Evolutionary conservation across 176 grass and related monocot genomes (phyloP), one percentile per base, ranked within the genome.

Genomic region (Panicum miliaceum): DNA sequence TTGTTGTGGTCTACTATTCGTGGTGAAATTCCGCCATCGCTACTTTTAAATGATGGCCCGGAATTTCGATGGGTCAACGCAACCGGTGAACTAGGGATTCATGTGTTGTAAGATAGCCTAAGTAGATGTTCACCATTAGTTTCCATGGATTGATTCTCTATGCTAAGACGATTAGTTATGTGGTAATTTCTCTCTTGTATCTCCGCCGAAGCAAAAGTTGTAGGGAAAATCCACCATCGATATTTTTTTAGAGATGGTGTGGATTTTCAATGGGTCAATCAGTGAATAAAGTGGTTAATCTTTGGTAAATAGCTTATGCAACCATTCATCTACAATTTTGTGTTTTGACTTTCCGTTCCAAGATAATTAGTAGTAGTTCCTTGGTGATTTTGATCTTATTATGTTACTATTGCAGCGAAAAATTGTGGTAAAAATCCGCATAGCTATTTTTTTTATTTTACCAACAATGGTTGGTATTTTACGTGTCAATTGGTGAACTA

Each of bases 1-100:
- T 61, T 22, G 47, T 26, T 68, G 63, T 19, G 47, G 15, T 42
- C 51, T 20, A 42, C 12, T 22, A 45, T 69, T 57, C 12, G 6
- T 60, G 38, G 37, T 68, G 73, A 48, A 85, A 69, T 68, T 27
- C 42, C 83, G 6, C 62, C 83, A 69, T 85, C 83, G 23, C 83
- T 85, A 69, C 52, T 78, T 85, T 85, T 78, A 58, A 85, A 64
- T 67, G 73, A 57, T 59, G 73, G 50, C 27, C 51, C 5, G 18
- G 73, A 35, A 59, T 84, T 84, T 68, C 37, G n/a, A 43, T 68
- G 63, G 47, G 64, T 27, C 13, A 53, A n/a, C n/a, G n/a, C n/a
- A n/a, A 58, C 70, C 38, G n/a, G 64, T 67, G 43, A 38, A 52
- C 63, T 80, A 80, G 47, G 27, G 64, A 56, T 79, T 46, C 10